Evolutionary conservation across 2,329 filamentous ascomycete genomes (phyloP).

Genomic region (Nemania sp.): DNA sequence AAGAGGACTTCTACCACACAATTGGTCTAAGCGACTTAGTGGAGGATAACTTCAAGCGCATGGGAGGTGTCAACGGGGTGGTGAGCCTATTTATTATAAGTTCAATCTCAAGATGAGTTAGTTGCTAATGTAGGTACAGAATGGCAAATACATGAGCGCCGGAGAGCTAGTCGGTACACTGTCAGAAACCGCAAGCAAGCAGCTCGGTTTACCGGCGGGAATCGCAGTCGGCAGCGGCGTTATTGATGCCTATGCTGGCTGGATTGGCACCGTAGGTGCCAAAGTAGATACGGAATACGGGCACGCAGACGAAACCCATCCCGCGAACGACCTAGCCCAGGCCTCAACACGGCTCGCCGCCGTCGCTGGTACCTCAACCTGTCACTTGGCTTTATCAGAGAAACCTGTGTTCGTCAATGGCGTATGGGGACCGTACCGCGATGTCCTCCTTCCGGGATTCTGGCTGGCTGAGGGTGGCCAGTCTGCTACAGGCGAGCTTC

Average conservation of each 20-base stretch:
- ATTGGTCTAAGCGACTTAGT: conserved; percentile 89
- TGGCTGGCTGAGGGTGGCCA: conserved; percentile 99
- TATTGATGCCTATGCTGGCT: conserved; percentile 97
- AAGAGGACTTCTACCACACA: conserved; percentile 88
- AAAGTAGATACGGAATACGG: conserved; percentile 82
- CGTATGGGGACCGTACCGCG: conserved; percentile 97
- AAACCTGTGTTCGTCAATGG: conserved; percentile 93
- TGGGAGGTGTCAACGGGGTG: conserved; percentile 95
- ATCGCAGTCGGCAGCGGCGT: conserved; percentile 96
- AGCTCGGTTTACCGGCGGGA: conserved; percentile 86
- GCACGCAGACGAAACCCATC: conserved; percentile 73
- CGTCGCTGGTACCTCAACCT: conserved; percentile 96
- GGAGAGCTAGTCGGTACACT: conserved; percentile 90
- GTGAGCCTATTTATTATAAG: conserved; percentile 70
- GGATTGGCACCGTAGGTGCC: conserved; percentile 98
- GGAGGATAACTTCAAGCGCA: conserved; percentile 88
- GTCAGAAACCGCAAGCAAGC: conserved; percentile 82
- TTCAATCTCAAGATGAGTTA: conserved; percentile 24
- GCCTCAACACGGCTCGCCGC: conserved; percentile 93
- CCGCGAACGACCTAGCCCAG: conserved; percentile 88
- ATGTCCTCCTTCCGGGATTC: conserved; percentile 89
- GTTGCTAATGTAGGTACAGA: conserved; percentile 70
- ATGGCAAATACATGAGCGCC: conserved; percentile 89
- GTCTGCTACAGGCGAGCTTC: conserved; percentile 92
- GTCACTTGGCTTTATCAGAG: conserved; percentile 94